Evolutionary conservation across 345 rosid genomes (phyloP).

Genomic region (Brassica cretica): DNA sequence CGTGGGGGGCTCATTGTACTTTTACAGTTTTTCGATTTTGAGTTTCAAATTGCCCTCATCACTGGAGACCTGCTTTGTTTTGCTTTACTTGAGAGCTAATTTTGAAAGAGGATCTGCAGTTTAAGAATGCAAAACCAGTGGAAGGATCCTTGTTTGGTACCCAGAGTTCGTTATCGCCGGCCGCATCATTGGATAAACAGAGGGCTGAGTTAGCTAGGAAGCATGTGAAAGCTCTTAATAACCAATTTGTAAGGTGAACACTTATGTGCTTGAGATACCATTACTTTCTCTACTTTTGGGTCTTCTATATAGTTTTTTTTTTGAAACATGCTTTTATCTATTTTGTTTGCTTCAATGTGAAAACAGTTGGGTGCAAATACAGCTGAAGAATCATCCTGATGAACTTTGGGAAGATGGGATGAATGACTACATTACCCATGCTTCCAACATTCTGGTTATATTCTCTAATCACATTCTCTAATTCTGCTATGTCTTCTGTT

Average conservation of each 20-base stretch:
- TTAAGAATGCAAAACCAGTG: constrained; percentile 63
- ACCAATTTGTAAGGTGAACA: constrained; percentile 85
- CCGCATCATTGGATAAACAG: constrained; percentile 46
- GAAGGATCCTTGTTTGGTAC: constrained; percentile 58
- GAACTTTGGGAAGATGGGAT: constrained; percentile 99
- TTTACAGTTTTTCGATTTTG: neutral
- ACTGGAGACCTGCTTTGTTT: neutral
- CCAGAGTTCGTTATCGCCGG: constrained; percentile 36
- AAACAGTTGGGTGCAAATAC: constrained; percentile 91
- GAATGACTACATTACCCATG: constrained; percentile 74
- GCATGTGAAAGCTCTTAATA: constrained; percentile 91
- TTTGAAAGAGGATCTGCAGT: constrained; percentile 44
- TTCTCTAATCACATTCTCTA: neutral
- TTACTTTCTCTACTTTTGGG: constrained; percentile 1
- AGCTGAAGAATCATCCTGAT: constrained; percentile 89
- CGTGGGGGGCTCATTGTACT: constrained; percentile 2
- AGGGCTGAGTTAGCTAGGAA: constrained; percentile 72
- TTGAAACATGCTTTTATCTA: neutral
- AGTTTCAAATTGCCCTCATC: neutral
- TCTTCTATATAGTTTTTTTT: neutral
- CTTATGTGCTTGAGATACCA: neutral
- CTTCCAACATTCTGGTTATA: constrained; percentile 70
- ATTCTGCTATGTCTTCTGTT: neutral
- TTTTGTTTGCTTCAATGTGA: constrained; percentile 22
- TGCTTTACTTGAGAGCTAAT: neutral